A percentile compares a stretch with the other conserved stretches of the same genome.
phyloP scores from a whole-genome alignment of 208 protist genomes.

The Leishmania turanica region DNA sequence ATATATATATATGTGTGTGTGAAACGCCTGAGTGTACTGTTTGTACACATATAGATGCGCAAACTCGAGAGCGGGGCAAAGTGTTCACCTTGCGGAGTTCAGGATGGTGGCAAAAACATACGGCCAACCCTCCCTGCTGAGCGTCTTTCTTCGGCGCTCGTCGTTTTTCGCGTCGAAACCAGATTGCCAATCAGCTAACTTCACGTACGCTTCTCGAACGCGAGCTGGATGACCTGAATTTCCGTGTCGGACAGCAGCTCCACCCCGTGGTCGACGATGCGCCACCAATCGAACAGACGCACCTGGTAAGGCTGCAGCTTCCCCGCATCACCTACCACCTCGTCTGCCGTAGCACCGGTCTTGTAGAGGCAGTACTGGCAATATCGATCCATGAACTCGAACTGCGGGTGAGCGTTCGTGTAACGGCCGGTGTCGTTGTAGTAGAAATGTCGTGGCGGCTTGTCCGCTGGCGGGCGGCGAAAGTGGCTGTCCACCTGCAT shows the following conservation, averaged over 20 bases:
- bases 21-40: neutral
- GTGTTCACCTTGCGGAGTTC: neutral
- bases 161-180: too few relatives aligned
- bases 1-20: neutral
- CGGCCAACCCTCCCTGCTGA: neutral
- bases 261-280: constrained; percentile 43
- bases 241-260: constrained; percentile 79
- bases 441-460: constrained; percentile 58
- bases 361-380: constrained; percentile 88
- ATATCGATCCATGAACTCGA: constrained; percentile 83
- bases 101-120: neutral
- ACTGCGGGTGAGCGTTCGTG: constrained; percentile 58
- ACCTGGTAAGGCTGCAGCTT: constrained; percentile 40
- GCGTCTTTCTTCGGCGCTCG: neutral
- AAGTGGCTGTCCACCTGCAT: constrained; percentile 49
- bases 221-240: constrained; percentile 74
- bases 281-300: constrained; percentile 76
- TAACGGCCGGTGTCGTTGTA: constrained; percentile 74
- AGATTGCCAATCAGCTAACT: neutral
- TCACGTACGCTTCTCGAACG: constrained; percentile 37
- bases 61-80: neutral
- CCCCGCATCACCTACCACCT: constrained; percentile 24
- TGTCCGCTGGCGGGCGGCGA: constrained; percentile 39
- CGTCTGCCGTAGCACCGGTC: constrained; percentile 56
- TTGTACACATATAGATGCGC: neutral